Conservation (phyloP, 345 rosid genomes). For the Arabidopsis suecica region DNA sequence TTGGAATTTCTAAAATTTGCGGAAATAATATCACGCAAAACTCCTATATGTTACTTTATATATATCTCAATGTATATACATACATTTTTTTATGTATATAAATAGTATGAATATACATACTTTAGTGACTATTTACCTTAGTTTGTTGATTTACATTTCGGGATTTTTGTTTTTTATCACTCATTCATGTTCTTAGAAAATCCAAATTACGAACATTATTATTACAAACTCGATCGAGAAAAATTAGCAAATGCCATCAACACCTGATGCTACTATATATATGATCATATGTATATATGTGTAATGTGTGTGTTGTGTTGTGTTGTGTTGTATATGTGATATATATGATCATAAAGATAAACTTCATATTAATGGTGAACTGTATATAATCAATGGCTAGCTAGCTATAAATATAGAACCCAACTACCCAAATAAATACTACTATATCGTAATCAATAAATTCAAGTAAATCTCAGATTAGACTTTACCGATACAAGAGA, state of each 20-base stretch:
- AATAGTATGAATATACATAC: not conserved
- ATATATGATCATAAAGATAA: not conserved
- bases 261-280: not conserved
- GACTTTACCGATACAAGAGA: conserved; percentile 3
- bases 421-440: not conserved
- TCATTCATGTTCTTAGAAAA: not conserved
- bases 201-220: not conserved
- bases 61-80: too few relatives aligned
- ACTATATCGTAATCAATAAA: conserved; percentile 10
- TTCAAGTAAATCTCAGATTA: not conserved
- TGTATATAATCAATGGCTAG: not conserved
- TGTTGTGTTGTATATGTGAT: not conserved
- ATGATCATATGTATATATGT: too few relatives aligned
- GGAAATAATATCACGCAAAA: not conserved
- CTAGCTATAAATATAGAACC: not conserved
- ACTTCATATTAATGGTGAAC: not conserved
- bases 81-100: too few relatives aligned
- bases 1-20: not conserved
- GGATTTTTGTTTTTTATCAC: too few relatives aligned
- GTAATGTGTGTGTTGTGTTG: not conserved
- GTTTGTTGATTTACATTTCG: not conserved
- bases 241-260: not conserved
- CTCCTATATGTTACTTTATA: not conserved
- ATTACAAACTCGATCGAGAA: not conserved
- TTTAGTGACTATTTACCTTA: not conserved